Conservation (phyloP, 257 asterid genomes). For the Leonotis leonurus region DNA sequence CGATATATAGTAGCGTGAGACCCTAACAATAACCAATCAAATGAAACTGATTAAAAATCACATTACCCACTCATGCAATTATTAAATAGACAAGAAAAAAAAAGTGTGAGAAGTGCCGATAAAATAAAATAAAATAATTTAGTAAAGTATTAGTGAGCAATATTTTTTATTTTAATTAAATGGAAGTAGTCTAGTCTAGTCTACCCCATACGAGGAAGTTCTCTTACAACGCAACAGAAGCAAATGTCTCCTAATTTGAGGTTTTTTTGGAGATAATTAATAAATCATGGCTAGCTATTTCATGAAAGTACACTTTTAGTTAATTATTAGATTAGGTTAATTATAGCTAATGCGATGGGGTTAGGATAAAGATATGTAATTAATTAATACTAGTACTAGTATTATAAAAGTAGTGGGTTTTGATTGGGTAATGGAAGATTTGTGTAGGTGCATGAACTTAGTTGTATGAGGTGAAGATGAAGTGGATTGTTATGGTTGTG, state of each 20-base stretch:
- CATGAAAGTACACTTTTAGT: conserved; percentile 11
- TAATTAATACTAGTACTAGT: neutral
- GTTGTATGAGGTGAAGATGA: conserved; percentile 19
- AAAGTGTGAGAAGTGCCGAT: neutral
- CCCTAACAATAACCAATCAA: conserved; percentile 15
- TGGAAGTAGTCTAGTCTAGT: conserved; percentile 15
- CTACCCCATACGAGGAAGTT: conserved; percentile 19
- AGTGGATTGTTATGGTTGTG: too few species aligned
- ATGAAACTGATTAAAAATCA: conserved; percentile 10
- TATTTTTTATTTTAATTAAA: neutral
- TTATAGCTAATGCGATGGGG: neutral
- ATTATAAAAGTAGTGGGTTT: too few species aligned
- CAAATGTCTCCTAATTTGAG: conserved; percentile 23
- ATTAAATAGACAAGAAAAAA: neutral
- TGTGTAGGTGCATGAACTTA: conserved; percentile 43
- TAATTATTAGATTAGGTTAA: neutral
- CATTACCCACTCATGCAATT: conserved; percentile 4
- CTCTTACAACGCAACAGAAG: conserved; percentile 19
- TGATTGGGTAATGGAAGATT: conserved; percentile 14
- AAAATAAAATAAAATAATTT: neutral
- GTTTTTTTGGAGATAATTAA: too few species aligned
- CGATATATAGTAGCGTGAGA: too few species aligned
- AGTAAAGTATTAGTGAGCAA: neutral
- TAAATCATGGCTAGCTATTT: too few species aligned
- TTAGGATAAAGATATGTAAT: neutral